Base-by-base conservation (phyloP, 805 yeast species). In the Lachancea quebecensis region DNA sequence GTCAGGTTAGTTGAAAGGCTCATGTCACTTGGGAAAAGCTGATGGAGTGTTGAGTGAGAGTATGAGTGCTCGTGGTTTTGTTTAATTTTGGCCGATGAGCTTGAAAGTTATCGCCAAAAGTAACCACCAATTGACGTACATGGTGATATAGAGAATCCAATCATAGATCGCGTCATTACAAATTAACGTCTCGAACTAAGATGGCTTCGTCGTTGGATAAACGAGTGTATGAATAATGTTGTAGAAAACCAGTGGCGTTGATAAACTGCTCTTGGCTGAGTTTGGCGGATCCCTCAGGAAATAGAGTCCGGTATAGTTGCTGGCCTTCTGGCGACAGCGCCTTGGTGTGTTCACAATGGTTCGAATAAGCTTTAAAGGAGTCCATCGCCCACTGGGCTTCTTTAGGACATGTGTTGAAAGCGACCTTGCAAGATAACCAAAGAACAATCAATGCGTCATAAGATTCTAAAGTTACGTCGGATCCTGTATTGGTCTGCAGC, bases 401-500 rank as follows among this genome's bases (percentile, higher is more conserved):
- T 35, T 33, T 11, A 11, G 46, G 32, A 9, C 32, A 15, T 18
- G 21, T 21, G 11, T 14, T 12, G 32, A 25, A 15, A 4, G 12
- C 16, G 31, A 10, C 4, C 34, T 37, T 43, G 29, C 32, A 38
- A 3, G 33, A n/a, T n/a, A 44, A n/a, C 47, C 47, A 44, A 10
- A 44, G 36, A 12, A 27, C 12, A 10, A 39, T 15, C 9, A 44
- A 15, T n/a, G 17, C 18, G n/a, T 44, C 28, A 16, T 39, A 34
- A 10, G 47, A 44, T 27, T 35, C 37, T 18, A 44, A 35, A 10
- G 74, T 58, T 4, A 81, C 62, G 10, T 72, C 74, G 44, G 69
- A 71, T 11, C 69, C 63, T 2, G 70, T 54, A 2, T 73, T 63
- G 4, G 83, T 83, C 16, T 27, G 38, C 27, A 40, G 15, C 14